These are phyloP conservation scores for Posidonia oceanica DNA, from an alignment of 116 monocot species.

Conservation along the genomic window DNA sequence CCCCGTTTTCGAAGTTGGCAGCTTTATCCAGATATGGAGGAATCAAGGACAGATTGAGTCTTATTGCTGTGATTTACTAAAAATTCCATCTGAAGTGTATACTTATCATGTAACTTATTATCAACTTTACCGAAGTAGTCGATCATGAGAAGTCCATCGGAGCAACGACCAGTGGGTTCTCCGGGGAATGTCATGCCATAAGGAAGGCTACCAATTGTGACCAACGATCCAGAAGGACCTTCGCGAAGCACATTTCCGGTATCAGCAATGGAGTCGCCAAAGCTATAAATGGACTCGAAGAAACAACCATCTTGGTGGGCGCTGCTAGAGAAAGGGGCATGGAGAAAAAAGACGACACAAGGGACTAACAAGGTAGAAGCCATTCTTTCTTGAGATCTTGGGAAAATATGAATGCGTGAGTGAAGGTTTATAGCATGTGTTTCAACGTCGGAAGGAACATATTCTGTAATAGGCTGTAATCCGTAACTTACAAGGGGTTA, in stretches of 20 bases:
- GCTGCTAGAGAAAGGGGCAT: too few relatives aligned
- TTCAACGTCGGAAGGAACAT: too few relatives aligned
- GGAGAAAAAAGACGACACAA: too few relatives aligned
- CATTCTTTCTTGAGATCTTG: too few relatives aligned
- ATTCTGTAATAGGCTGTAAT: too few relatives aligned
- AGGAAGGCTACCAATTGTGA: conserved; percentile 13
- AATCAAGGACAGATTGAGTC: conserved; percentile 21
- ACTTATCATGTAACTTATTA: too few relatives aligned
- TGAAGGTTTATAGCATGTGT: too few relatives aligned
- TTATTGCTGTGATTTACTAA: conserved; percentile 14
- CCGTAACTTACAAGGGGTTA: too few relatives aligned
- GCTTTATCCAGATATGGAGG: conserved; percentile 33
- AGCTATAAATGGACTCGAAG: conserved; percentile 24
- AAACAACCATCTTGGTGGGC: not conserved
- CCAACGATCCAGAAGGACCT: conserved; percentile 6
- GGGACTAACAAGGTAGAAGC: too few relatives aligned
- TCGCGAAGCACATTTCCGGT: conserved; percentile 46
- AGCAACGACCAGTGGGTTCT: conserved; percentile 52
- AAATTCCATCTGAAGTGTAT: too few relatives aligned
- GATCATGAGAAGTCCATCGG: conserved; percentile 64
- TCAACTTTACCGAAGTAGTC: conserved; percentile 37
- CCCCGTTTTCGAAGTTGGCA: conserved; percentile 27
- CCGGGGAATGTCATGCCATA: conserved; percentile 34
- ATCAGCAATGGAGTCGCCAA: conserved; percentile 67
- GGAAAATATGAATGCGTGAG: too few relatives aligned